Percentiles rank a stretch among this genome's conserved stretches.
Conservation (phyloP, 208 protist species). For the Crithidia bombi region DNA sequence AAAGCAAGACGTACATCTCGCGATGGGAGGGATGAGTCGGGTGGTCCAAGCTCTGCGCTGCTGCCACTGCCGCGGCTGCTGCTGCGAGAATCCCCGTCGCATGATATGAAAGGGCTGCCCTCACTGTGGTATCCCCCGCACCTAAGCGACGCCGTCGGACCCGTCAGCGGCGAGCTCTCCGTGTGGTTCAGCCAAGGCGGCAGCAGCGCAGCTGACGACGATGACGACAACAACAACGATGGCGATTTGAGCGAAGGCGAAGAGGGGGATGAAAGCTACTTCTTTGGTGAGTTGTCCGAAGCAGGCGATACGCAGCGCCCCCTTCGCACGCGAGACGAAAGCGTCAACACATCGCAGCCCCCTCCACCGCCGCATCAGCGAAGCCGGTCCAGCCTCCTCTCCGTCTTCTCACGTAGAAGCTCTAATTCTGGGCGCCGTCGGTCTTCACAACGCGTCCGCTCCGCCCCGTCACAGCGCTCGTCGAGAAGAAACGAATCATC, state of each 20-base stretch:
- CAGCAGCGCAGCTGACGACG: background rate
- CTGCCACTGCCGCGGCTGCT: constrained; percentile 17
- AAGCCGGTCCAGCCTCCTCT: constrained; percentile 1
- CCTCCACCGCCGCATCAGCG: background rate
- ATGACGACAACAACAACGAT: constrained; percentile 1
- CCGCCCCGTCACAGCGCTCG: background rate
- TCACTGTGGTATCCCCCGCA: constrained; percentile 28
- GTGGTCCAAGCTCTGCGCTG: background rate
- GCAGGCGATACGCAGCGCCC: background rate
- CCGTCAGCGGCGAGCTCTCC: constrained; percentile 16
- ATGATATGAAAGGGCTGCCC: constrained; percentile 24
- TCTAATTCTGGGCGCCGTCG: background rate
- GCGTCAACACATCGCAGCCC: background rate
- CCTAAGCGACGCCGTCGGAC: constrained; percentile 8
- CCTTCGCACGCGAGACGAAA: background rate
- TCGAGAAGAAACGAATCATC: background rate
- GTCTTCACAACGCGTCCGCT: background rate
- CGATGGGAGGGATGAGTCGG: background rate
- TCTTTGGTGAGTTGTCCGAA: background rate
- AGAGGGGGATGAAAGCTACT: background rate
- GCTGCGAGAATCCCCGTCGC: constrained; percentile 13
- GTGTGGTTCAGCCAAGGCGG: constrained; percentile 29
- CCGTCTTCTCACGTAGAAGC: constrained; percentile 3
- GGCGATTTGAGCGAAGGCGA: background rate
- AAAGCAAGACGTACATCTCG: background rate